phyloP scores from a whole-genome alignment of 1,284 basidiomycete species.

The Tilletia caries region DNA sequence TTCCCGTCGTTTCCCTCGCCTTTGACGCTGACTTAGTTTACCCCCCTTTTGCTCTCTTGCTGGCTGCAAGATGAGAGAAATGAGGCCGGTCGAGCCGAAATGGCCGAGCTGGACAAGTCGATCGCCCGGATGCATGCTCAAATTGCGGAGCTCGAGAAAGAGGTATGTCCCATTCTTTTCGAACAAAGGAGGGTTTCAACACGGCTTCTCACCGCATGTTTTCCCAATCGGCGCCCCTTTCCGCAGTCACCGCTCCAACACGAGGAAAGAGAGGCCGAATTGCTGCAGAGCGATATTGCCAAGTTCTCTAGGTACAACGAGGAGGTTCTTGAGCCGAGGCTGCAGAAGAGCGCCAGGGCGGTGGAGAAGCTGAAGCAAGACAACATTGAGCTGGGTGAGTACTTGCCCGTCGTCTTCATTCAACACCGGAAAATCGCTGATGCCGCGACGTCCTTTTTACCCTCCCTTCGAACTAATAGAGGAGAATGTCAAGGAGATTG shows the following conservation, averaged over 20 bases:
- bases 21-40: background rate
- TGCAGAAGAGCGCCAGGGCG: conserved; percentile 44
- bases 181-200: background rate
- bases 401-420: too few species aligned
- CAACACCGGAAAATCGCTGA: conserved; percentile 23
- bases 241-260: conserved; percentile 38
- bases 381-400: conserved; percentile 27
- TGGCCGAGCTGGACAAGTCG: conserved; percentile 34
- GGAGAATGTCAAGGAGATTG: conserved; percentile 13
- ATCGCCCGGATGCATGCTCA: conserved; percentile 36
- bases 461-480: background rate
- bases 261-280: conserved; percentile 32
- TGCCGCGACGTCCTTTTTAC: too few species aligned
- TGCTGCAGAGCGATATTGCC: conserved; percentile 41
- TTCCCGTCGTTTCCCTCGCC: background rate
- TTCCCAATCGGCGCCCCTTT: conserved; percentile 20
- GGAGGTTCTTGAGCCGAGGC: conserved; percentile 42
- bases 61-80: conserved; percentile 5
- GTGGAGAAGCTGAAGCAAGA: conserved; percentile 37
- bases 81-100: conserved; percentile 15
- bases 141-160: conserved; percentile 26
- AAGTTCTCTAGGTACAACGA: conserved; percentile 50
- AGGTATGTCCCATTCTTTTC: conserved; percentile 16
- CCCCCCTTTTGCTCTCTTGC: background rate
- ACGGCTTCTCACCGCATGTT: conserved; percentile 23